These are phyloP conservation scores for Populus tremula DNA, from an alignment of 345 rosid genomes.

Conservation along the genomic window DNA sequence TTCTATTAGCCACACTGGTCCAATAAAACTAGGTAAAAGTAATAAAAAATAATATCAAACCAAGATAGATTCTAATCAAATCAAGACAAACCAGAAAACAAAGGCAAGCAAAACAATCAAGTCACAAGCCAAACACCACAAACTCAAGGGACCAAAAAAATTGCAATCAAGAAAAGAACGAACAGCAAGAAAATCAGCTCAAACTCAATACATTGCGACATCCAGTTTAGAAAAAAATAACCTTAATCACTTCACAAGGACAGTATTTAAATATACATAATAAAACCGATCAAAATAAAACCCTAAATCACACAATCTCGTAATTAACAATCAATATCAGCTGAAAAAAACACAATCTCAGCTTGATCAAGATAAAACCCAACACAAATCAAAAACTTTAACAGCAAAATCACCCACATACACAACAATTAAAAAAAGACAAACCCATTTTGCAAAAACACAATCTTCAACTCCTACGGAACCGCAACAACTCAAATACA, in stretches of 20 bases:
- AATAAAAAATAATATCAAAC: not conserved
- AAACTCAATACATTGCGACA: not conserved
- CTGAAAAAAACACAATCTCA: not conserved
- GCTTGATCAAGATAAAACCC: not conserved
- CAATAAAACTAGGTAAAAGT: not conserved
- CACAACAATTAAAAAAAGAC: not conserved
- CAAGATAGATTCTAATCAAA: not conserved
- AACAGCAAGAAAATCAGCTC: not conserved
- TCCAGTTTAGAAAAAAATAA: not conserved
- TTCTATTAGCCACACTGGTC: constrained; percentile 17
- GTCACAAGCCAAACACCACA: not conserved
- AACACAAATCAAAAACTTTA: not conserved
- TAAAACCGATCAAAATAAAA: not conserved
- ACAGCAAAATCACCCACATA: no score
- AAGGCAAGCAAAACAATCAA: not conserved
- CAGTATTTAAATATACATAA: not conserved
- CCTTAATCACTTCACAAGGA: not conserved
- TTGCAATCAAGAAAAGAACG: no score
- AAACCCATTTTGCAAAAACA: not conserved
- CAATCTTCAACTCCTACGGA: not conserved
- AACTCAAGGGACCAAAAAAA: not conserved
- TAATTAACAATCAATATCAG: not conserved
- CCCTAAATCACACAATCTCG: not conserved
- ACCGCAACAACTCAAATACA: not conserved
- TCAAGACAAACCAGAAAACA: not conserved